Percentiles rank a stretch among this genome's conserved stretches.
These are phyloP conservation scores for Colletotrichum theobromicola DNA, from an alignment of 2,329 filamentous ascomycete species.

Conservation along the genomic window DNA sequence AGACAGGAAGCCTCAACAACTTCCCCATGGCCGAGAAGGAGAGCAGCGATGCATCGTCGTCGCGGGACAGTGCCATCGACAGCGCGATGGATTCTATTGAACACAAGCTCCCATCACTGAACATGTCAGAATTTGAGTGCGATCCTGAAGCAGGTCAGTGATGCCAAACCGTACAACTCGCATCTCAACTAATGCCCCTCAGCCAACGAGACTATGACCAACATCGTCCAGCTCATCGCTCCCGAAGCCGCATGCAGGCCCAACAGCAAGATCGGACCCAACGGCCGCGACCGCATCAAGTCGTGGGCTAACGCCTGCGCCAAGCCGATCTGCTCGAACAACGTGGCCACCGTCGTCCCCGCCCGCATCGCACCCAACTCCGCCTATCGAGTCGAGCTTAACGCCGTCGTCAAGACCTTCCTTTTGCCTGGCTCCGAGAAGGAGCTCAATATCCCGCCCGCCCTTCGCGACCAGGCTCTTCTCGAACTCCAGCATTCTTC, in stretches of 20 bases:
- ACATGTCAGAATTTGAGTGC: constrained; percentile 19
- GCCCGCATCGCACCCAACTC: constrained; percentile 17
- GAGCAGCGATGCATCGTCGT: not conserved
- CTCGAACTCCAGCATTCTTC: constrained; percentile 36
- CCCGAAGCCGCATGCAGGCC: constrained; percentile 30
- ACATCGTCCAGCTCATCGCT: constrained; percentile 38
- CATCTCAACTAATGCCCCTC: not conserved
- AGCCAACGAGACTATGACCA: constrained; percentile 35
- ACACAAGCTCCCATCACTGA: constrained; percentile 20
- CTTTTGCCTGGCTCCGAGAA: constrained; percentile 46
- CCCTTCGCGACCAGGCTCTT: constrained; percentile 44
- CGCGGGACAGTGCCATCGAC: not conserved
- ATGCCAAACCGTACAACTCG: not conserved
- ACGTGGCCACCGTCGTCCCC: constrained; percentile 3
- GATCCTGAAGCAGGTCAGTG: constrained; percentile 39
- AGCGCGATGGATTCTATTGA: not conserved
- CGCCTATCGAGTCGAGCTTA: constrained; percentile 35
- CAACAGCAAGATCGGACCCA: constrained; percentile 9
- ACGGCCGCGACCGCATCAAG: constrained; percentile 26
- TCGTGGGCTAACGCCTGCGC: constrained; percentile 23
- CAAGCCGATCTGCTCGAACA: constrained; percentile 8
- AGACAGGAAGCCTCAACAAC: constrained; percentile 18
- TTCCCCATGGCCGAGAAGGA: constrained; percentile 16
- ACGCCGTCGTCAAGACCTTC: constrained; percentile 45
- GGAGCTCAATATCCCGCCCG: constrained; percentile 51